Evolutionary conservation across 2,329 filamentous ascomycete species (phyloP).

Genomic region (Cephalotrichum gorgonifer): DNA sequence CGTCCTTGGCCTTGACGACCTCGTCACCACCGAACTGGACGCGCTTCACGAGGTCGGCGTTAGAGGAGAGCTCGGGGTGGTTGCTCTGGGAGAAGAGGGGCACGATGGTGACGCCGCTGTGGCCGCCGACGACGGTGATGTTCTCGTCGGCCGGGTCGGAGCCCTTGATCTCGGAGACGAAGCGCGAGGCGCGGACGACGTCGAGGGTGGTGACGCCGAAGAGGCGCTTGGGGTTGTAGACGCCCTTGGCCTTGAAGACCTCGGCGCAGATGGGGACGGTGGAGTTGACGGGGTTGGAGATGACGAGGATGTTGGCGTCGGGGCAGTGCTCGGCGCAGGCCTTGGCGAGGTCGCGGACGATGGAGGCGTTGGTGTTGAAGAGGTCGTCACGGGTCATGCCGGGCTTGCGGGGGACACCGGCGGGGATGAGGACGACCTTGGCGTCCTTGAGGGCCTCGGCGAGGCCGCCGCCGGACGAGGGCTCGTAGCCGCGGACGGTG

Average conservation of each 20-base stretch:
- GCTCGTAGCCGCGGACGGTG: conserved; percentile 80
- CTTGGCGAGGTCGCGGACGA: conserved; percentile 97
- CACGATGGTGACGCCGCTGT: conserved; percentile 97
- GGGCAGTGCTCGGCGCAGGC: conserved; percentile 80
- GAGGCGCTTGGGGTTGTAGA: conserved; percentile 98
- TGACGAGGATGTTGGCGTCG: conserved; percentile 92
- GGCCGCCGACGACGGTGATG: conserved; percentile 92
- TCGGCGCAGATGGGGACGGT: conserved; percentile 96
- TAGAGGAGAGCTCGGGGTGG: conserved; percentile 72
- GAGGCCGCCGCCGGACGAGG: conserved; percentile 63
- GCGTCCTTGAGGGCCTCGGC: conserved; percentile 70
- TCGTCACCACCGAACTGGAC: conserved; percentile 99
- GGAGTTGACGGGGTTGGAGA: conserved; percentile 99
- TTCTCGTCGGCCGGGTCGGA: conserved; percentile 88
- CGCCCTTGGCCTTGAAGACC: conserved; percentile 87
- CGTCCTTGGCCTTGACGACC: conserved; percentile 98
- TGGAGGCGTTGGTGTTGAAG: conserved; percentile 99
- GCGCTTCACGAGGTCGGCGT: conserved; percentile 75
- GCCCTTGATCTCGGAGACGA: conserved; percentile 89
- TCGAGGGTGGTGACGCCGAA: conserved; percentile 99
- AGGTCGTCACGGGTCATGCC: conserved; percentile 99
- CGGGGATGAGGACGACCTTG: conserved; percentile 94
- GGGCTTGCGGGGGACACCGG: conserved; percentile 97
- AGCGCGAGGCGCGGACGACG: conserved; percentile 93
- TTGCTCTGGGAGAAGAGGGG: conserved; percentile 91